phyloP scores from a whole-genome alignment of 2,329 filamentous ascomycete species.

The Phaeosphaeria sp. region DNA sequence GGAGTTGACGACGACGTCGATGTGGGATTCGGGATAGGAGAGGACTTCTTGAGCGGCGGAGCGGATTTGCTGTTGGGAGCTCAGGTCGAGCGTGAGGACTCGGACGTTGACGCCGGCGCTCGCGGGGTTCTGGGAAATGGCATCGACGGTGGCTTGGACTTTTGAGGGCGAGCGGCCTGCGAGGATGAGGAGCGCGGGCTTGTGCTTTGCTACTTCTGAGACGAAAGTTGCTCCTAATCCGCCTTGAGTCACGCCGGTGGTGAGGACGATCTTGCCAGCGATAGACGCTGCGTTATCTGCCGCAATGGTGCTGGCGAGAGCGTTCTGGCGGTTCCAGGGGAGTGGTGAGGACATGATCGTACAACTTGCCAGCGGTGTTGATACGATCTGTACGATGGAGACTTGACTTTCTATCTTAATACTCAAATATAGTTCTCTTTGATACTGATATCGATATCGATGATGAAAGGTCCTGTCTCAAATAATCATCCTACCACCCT shows the following conservation, averaged over 20 bases:
- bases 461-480: too few relatives aligned
- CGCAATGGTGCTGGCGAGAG: constrained; percentile 46
- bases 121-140: constrained; percentile 35
- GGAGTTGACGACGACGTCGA: constrained; percentile 56
- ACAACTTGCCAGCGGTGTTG: too few relatives aligned
- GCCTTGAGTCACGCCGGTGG: constrained; percentile 57
- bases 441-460: too few relatives aligned
- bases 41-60: constrained; percentile 43
- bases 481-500: too few relatives aligned
- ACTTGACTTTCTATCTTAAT: too few relatives aligned
- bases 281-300: constrained; percentile 49
- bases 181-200: constrained; percentile 37
- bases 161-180: constrained; percentile 54
- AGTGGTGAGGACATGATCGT: constrained; percentile 3
- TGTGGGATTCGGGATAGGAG: constrained; percentile 32
- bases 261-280: constrained; percentile 55
- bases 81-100: constrained; percentile 44
- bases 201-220: constrained; percentile 34
- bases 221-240: constrained; percentile 37
- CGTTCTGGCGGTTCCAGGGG: constrained; percentile 30
- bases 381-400: too few relatives aligned
- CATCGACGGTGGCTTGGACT: constrained; percentile 47
- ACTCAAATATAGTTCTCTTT: too few relatives aligned
- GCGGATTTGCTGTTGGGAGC: constrained; percentile 43
- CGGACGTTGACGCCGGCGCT: constrained; percentile 46